Evolutionary conservation across 2,329 filamentous ascomycete genomes (phyloP).

Genomic region (Shiraia bambusicola): DNA sequence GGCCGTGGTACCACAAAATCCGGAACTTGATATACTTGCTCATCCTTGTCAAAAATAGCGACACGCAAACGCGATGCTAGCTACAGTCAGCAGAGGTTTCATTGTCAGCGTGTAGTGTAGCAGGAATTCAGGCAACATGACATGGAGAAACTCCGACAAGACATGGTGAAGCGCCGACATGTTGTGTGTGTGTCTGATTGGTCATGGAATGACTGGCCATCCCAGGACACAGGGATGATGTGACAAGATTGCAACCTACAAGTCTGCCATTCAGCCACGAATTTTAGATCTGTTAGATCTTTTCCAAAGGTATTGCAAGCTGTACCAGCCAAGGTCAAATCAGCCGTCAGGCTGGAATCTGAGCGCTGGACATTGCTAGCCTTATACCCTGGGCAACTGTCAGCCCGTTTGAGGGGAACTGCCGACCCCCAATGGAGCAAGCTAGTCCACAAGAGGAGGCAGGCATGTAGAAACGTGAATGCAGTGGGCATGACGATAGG

Average conservation of each 20-base stretch:
- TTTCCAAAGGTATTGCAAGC: conserved; percentile 62
- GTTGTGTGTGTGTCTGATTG: too few species aligned
- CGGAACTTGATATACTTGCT: conserved; percentile 73
- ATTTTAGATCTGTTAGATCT: conserved; percentile 57
- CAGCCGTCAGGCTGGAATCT: conserved; percentile 62
- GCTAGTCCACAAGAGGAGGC: conserved; percentile 23
- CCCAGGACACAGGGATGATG: background rate
- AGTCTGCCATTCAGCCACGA: conserved; percentile 62
- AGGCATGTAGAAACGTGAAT: conserved; percentile 24
- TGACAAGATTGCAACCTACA: conserved; percentile 43
- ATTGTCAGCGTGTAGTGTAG: background rate
- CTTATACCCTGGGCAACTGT: conserved; percentile 65
- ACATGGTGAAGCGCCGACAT: too few species aligned
- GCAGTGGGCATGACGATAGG: conserved; percentile 25
- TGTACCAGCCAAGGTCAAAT: conserved; percentile 67
- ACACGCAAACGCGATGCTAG: conserved; percentile 68
- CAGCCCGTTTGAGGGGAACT: conserved; percentile 21
- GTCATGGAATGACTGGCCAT: too few species aligned
- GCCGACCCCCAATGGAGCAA: conserved; percentile 24
- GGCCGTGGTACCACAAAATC: conserved; percentile 69
- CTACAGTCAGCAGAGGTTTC: conserved; percentile 2
- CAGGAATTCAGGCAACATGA: too few species aligned
- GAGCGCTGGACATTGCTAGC: conserved; percentile 61
- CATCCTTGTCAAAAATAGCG: conserved; percentile 67
- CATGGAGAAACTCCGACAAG: too few species aligned